These are phyloP conservation scores for Sorghum bicolor DNA, from an alignment of 176 grass and related monocot species.

Conservation along the genomic window Sorghum_bicolor_NCBIv3 NC_012875.2:44121001-44121500, in stretches of 20 bases:
- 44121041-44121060: constrained; percentile 36
- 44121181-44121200: constrained; percentile 33
- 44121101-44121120: constrained; percentile 16
- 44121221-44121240: constrained; percentile 58
- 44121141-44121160: constrained; percentile 25
- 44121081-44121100: constrained; percentile 44
- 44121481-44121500: background rate
- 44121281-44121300: constrained; percentile 52
- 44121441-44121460: background rate
- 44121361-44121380: constrained; percentile 18
- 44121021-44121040: constrained; percentile 24
- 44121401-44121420: background rate
- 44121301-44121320: constrained; percentile 17
- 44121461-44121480: background rate
- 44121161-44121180: constrained; percentile 1
- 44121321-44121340: constrained; percentile 10
- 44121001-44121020: constrained; percentile 52
- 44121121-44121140: constrained; percentile 42
- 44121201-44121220: constrained; percentile 29
- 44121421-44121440: background rate
- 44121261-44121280: constrained; percentile 44
- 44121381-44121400: background rate
- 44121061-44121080: constrained; percentile 48
- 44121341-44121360: constrained; percentile 47
- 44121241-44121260: constrained; percentile 16